Conservation (phyloP, 202 grass and related monocot species). For the Digitaria exilis region DNA sequence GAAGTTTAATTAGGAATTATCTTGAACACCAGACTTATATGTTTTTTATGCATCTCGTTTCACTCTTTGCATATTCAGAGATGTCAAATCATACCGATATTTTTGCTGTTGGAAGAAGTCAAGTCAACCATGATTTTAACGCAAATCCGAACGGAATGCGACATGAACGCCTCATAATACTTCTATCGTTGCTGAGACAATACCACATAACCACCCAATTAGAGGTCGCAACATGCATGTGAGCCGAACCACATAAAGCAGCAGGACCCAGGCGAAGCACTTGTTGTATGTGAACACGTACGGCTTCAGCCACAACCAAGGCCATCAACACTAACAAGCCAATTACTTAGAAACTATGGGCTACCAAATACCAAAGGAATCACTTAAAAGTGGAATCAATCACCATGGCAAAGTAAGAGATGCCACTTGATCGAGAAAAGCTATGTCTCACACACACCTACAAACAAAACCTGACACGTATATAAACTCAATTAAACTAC, state of each 20-base stretch:
- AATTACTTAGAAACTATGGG: slow-evolving; percentile 18
- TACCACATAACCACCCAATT: slow-evolving; percentile 41
- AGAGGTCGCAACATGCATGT: slow-evolving; percentile 35
- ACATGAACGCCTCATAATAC: slow-evolving; percentile 33
- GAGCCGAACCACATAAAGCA: slow-evolving; percentile 51
- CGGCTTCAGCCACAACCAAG: neutral
- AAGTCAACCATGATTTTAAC: slow-evolving; percentile 41
- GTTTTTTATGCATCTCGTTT: neutral
- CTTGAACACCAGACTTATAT: neutral
- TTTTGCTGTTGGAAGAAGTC: slow-evolving; percentile 3
- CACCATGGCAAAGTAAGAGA: slow-evolving; percentile 19
- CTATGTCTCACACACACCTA: neutral
- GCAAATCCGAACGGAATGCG: slow-evolving; percentile 41
- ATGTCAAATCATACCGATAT: slow-evolving; percentile 20
- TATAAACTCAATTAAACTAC: neutral
- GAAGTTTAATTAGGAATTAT: no score
- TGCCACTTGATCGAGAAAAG: no score
- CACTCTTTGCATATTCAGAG: neutral
- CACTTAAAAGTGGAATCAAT: slow-evolving; percentile 26
- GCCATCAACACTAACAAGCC: neutral
- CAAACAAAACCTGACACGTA: neutral
- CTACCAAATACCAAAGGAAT: slow-evolving; percentile 20
- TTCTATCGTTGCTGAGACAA: slow-evolving; percentile 32
- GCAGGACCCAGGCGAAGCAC: neutral
- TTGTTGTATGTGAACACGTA: slow-evolving; percentile 11